Percentiles rank a stretch among this genome's conserved stretches.
Conservation (phyloP, 331 rosid species). For the Phaseolus coccineus region DNA sequence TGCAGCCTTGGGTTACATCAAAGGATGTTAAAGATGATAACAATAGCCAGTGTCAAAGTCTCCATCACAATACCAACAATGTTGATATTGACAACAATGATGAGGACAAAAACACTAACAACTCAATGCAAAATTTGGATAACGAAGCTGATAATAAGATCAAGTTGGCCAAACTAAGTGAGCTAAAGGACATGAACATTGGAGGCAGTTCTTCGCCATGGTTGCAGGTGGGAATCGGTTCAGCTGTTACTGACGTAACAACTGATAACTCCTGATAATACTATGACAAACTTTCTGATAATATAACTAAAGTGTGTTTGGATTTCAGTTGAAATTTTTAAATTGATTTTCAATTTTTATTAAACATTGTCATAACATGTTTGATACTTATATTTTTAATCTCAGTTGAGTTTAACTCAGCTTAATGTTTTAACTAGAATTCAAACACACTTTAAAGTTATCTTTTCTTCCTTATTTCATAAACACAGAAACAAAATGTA, state of each 20-base stretch:
- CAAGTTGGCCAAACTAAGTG: slow-evolving; percentile 86
- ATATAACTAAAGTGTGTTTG: no score
- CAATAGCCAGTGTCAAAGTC: slow-evolving; percentile 37
- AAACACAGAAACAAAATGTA: slow-evolving; percentile 39
- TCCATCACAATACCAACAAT: slow-evolving; percentile 9
- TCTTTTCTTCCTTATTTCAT: slow-evolving; percentile 4
- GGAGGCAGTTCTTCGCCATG: slow-evolving; percentile 82
- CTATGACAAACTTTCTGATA: slow-evolving; percentile 23
- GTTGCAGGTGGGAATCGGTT: slow-evolving; percentile 94
- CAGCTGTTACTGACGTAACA: slow-evolving; percentile 69
- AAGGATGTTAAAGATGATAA: slow-evolving; percentile 48
- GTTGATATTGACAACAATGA: slow-evolving; percentile 44
- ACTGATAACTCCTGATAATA: slow-evolving; percentile 52
- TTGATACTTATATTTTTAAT: no score
- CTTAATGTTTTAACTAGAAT: no score
- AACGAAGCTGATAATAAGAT: slow-evolving; percentile 82
- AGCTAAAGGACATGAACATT: slow-evolving; percentile 70
- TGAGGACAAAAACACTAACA: slow-evolving; percentile 43
- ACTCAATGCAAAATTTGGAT: slow-evolving; percentile 55
- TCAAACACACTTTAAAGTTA: background rate
- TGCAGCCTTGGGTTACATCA: slow-evolving; percentile 66
- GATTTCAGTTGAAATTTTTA: no score
- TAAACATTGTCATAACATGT: no score
- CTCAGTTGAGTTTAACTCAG: no score
- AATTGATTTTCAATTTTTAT: no score